Conservation (phyloP, 1,284 basidiomycete species). For the Melampsora americana region DNA sequence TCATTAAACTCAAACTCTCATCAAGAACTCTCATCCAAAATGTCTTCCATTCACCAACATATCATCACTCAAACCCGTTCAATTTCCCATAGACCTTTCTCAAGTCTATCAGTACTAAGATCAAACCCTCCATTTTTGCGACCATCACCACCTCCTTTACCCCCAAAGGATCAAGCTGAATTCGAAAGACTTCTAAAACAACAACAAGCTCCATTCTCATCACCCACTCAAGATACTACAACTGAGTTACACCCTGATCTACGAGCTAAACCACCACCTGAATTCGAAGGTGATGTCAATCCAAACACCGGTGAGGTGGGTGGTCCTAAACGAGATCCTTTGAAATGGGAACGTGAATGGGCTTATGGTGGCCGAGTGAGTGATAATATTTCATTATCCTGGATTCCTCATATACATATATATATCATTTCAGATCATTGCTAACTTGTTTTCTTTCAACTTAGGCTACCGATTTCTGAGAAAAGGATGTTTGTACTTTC, state of each 20-base stretch:
- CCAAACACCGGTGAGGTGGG: constrained; percentile 61
- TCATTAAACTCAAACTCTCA: not conserved
- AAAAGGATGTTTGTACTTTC: not conserved
- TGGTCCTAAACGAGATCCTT: constrained; percentile 61
- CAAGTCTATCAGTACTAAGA: not conserved
- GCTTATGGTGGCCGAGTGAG: constrained; percentile 52
- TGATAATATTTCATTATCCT: not conserved
- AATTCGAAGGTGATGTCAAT: constrained; percentile 61
- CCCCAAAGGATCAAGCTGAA: constrained; percentile 55
- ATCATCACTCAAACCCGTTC: not conserved
- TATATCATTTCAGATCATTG: too few relatives aligned
- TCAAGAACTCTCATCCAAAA: not conserved
- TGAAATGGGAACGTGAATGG: constrained; percentile 55
- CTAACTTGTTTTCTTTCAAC: too few relatives aligned
- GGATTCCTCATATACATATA: not conserved
- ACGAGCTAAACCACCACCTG: constrained; percentile 52
- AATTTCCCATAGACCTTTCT: not conserved
- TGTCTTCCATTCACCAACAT: not conserved
- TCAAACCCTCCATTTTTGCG: constrained; percentile 7
- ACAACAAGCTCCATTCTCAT: constrained; percentile 45
- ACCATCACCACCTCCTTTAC: constrained; percentile 54
- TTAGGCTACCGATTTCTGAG: constrained; percentile 23
- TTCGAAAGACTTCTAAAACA: constrained; percentile 55
- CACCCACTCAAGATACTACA: constrained; percentile 40
- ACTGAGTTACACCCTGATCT: constrained; percentile 54